phyloP scores from a whole-genome alignment of 345 rosid genomes.

The Eucalyptus cloeziana region DNA sequence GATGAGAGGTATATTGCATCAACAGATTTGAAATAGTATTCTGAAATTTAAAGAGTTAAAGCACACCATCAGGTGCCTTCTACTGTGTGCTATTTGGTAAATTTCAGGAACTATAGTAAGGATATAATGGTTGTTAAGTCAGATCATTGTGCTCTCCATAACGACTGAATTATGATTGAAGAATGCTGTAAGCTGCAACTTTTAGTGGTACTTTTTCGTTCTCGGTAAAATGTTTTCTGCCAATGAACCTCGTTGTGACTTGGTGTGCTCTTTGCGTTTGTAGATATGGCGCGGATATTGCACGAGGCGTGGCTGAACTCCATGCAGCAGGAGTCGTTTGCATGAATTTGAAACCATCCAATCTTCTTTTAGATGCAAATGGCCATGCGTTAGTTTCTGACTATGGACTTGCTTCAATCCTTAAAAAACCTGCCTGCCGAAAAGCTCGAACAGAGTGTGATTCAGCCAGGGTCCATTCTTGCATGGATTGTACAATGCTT shows the following conservation, averaged over 20 bases:
- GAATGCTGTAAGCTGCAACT: neutral
- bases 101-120: neutral
- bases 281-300: slow-evolving; percentile 93
- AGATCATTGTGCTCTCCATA: neutral
- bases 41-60: neutral
- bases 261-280: slow-evolving; percentile 12
- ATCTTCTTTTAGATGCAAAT: slow-evolving; percentile 73
- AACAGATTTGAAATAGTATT: neutral
- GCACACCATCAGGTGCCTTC: neutral
- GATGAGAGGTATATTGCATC: neutral
- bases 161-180: neutral
- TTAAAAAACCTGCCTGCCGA: slow-evolving; percentile 79
- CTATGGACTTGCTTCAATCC: slow-evolving; percentile 78
- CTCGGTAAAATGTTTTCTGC: neutral
- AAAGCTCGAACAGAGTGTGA: slow-evolving; percentile 61
- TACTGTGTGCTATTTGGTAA: neutral
- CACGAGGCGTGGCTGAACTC: slow-evolving; percentile 92
- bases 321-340: slow-evolving; percentile 97
- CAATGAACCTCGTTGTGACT: slow-evolving; percentile 1
- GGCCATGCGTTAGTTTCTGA: slow-evolving; percentile 94
- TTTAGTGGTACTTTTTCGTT: neutral
- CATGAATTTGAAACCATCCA: slow-evolving; percentile 93
- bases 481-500: slow-evolving; percentile 78
- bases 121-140: neutral
- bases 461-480: slow-evolving; percentile 53